A percentile compares a stretch with the other conserved stretches of the same genome.
Evolutionary conservation across 1,139 yeast genomes (phyloP).

Genomic region (Saccharomyces pastorianus): DNA sequence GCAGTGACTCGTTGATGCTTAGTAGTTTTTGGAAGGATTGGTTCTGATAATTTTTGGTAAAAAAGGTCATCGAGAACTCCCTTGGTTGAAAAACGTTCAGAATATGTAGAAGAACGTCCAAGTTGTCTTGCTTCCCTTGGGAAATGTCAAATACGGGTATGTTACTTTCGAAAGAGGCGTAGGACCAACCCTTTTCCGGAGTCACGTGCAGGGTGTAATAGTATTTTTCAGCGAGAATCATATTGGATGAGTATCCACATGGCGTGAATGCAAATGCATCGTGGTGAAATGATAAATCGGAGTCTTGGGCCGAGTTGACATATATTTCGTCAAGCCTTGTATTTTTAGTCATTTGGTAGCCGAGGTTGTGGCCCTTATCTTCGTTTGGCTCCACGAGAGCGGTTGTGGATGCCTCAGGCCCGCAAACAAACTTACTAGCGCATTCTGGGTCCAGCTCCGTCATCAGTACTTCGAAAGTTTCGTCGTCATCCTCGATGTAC

Average conservation of each 20-base stretch:
- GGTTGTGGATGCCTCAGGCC: slow-evolving; percentile 42
- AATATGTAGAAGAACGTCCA: slow-evolving; percentile 49
- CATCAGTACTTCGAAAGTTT: slow-evolving; percentile 87
- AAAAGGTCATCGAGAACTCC: slow-evolving; percentile 66
- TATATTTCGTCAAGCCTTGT: slow-evolving; percentile 59
- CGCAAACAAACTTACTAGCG: slow-evolving; percentile 54
- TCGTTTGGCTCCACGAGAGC: slow-evolving; percentile 38
- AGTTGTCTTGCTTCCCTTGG: slow-evolving; percentile 31
- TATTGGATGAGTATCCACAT: slow-evolving; percentile 90
- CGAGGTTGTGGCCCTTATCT: slow-evolving; percentile 75
- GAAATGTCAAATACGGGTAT: slow-evolving; percentile 42
- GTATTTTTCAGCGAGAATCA: slow-evolving; percentile 52
- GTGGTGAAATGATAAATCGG: slow-evolving; percentile 39
- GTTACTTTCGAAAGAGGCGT: slow-evolving; percentile 92
- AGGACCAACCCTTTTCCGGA: slow-evolving; percentile 90
- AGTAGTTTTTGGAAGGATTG: slow-evolving; percentile 36
- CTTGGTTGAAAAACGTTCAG: slow-evolving; percentile 65
- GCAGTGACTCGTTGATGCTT: slow-evolving; percentile 31
- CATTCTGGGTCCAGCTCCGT: slow-evolving; percentile 60
- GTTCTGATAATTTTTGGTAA: slow-evolving; percentile 24
- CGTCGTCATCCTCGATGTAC: slow-evolving; percentile 38
- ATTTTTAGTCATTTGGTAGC: slow-evolving; percentile 54
- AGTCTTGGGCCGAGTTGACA: slow-evolving; percentile 14
- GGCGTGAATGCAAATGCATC: slow-evolving; percentile 95
- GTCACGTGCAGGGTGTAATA: slow-evolving; percentile 92